Evolutionary conservation across 23 red algal genomes (phyloP).

Genomic region (Gracilaria gracilis): DNA sequence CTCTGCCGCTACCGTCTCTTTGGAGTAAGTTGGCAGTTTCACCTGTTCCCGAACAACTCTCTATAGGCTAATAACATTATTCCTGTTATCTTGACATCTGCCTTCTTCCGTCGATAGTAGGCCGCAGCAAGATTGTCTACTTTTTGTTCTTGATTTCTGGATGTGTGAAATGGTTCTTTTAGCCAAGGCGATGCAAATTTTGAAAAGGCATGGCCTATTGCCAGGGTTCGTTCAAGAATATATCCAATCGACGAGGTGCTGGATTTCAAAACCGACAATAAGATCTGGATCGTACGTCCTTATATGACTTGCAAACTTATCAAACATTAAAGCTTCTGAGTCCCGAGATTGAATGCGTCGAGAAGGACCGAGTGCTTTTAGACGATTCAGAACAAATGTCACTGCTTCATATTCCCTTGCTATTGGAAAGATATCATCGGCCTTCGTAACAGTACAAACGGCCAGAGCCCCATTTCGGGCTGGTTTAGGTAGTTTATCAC

Average conservation of each 20-base stretch:
- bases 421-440: slow-evolving; percentile 22
- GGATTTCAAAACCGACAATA: slow-evolving; percentile 83
- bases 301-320: slow-evolving; percentile 41
- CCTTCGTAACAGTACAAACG: slow-evolving; percentile 27
- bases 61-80: slow-evolving; percentile 93
- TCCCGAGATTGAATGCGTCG: slow-evolving; percentile 39
- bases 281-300: slow-evolving; percentile 78
- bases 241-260: slow-evolving; percentile 80
- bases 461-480: slow-evolving; percentile 53
- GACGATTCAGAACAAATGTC: slow-evolving; percentile 41
- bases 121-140: slow-evolving; percentile 39
- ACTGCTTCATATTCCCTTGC: neutral
- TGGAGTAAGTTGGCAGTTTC: slow-evolving; percentile 83
- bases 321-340: slow-evolving; percentile 41
- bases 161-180: slow-evolving; percentile 31
- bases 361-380: neutral
- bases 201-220: slow-evolving; percentile 58
- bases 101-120: slow-evolving; percentile 74
- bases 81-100: slow-evolving; percentile 85
- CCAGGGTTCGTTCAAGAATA: slow-evolving; percentile 82
- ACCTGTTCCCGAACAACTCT: slow-evolving; percentile 85
- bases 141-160: slow-evolving; percentile 12
- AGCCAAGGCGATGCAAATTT: slow-evolving; percentile 46
- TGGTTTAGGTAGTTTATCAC: slow-evolving; percentile 60
- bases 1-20: slow-evolving; percentile 71